Evolutionary conservation across 805 yeast genomes (phyloP).

Genomic region (Candida berthetii): DNA sequence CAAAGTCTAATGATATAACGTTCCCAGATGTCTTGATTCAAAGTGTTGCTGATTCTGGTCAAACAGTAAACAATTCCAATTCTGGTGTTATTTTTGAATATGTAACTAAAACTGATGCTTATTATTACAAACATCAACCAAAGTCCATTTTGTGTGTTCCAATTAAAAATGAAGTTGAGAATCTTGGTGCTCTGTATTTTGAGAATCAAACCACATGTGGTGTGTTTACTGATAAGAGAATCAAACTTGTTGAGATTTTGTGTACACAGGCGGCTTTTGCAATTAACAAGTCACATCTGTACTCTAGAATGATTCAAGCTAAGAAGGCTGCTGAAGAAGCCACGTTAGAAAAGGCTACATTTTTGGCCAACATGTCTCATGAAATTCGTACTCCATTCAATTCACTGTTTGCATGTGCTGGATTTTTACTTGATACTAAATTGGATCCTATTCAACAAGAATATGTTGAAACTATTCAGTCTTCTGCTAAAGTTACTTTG

Average conservation of each 20-base stretch:
- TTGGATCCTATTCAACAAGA: conserved; percentile 84
- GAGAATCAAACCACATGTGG: conserved; percentile 25
- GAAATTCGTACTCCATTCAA: conserved; percentile 89
- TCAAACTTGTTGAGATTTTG: conserved; percentile 34
- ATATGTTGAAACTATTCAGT: conserved; percentile 82
- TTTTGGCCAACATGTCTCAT: conserved; percentile 80
- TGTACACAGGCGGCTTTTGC: conserved; percentile 50
- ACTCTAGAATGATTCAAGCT: conserved; percentile 49
- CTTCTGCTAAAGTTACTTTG: conserved; percentile 76
- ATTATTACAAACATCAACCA: conserved; percentile 28
- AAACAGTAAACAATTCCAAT: conserved; percentile 28
- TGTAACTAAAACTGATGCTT: conserved; percentile 31
- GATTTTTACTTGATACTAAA: conserved; percentile 76
- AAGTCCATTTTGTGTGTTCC: conserved; percentile 38
- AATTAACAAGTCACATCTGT: conserved; percentile 38
- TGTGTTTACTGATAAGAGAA: conserved; percentile 26
- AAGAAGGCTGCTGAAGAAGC: conserved; percentile 91
- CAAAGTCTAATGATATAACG: conserved; percentile 30
- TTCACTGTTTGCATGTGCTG: conserved; percentile 91
- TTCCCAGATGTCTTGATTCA: conserved; percentile 34
- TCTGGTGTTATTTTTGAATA: conserved; percentile 27
- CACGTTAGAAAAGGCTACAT: conserved; percentile 79
- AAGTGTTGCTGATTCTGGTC: conserved; percentile 31
- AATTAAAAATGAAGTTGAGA: conserved; percentile 32
- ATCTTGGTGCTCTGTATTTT: conserved; percentile 39